These are phyloP conservation scores for Allium cepa DNA, from an alignment of 106 monocot species.

Conservation along the genomic window DNA sequence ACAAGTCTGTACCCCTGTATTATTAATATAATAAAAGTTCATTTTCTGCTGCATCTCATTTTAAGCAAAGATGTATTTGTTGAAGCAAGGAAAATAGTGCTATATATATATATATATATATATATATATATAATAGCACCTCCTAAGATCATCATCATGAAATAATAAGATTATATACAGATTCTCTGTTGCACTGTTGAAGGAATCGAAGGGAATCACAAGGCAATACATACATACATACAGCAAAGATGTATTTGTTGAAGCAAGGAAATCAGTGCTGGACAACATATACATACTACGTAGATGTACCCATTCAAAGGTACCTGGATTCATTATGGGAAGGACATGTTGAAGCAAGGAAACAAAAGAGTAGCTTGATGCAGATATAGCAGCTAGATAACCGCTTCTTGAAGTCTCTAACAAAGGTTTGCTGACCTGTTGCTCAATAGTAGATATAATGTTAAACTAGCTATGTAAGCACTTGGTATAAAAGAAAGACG, in stretches of 20 bases:
- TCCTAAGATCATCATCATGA: slow-evolving; percentile 15
- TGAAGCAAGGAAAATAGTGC: too few relatives aligned
- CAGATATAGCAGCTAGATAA: slow-evolving; percentile 92
- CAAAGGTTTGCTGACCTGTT: slow-evolving; percentile 77
- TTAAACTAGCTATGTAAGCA: not conserved
- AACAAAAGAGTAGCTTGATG: slow-evolving; percentile 90
- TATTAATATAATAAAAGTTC: too few relatives aligned
- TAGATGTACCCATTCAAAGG: too few relatives aligned
- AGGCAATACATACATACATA: not conserved
- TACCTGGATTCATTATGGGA: slow-evolving; percentile 98
- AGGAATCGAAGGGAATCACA: not conserved
- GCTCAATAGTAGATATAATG: not conserved
- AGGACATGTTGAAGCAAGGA: slow-evolving; percentile 86
- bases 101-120: too few relatives aligned
- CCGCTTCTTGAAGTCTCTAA: slow-evolving; percentile 91
- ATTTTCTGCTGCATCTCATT: too few relatives aligned
- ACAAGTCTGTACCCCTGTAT: too few relatives aligned
- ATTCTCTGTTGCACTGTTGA: not conserved
- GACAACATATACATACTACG: too few relatives aligned
- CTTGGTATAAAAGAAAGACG: not conserved
- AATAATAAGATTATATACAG: not conserved
- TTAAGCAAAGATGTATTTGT: too few relatives aligned
- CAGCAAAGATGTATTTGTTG: too few relatives aligned
- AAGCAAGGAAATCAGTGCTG: too few relatives aligned
- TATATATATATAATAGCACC: slow-evolving; percentile 48